Conservation (phyloP, 805 yeast genomes). For the Saccharomyces jurei region DNA sequence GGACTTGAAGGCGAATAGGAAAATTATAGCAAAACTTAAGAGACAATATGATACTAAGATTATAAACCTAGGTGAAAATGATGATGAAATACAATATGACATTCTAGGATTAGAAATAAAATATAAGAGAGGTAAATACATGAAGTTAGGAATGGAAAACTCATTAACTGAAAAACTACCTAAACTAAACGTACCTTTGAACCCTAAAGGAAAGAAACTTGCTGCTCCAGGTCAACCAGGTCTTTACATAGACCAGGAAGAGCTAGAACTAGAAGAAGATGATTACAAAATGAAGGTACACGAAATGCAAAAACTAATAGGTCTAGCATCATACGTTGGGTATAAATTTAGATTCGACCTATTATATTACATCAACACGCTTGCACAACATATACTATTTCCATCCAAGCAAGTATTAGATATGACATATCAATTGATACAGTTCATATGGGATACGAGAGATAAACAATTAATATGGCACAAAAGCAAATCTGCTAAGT, state of each 20-base stretch:
- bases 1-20: background rate
- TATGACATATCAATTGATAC: conserved; percentile 1
- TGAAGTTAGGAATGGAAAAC: conserved; percentile 11
- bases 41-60: conserved; percentile 9
- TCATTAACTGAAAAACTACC: conserved; percentile 4
- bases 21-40: background rate
- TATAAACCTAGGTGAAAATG: conserved; percentile 5
- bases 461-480: conserved; percentile 4
- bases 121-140: conserved; percentile 1
- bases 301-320: background rate
- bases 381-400: conserved; percentile 2
- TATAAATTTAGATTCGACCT: background rate
- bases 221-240: conserved; percentile 9
- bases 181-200: conserved; percentile 1
- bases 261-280: background rate
- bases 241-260: conserved; percentile 3
- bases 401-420: conserved; percentile 4
- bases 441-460: conserved; percentile 5
- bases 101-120: conserved; percentile 10
- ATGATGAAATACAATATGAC: conserved; percentile 9
- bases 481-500: background rate
- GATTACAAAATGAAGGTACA: background rate
- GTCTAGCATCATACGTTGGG: background rate
- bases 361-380: background rate
- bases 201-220: background rate